These are phyloP conservation scores for Gonium pectorale DNA, from an alignment of 139 green algal genomes.

Conservation along the genomic window DNA sequence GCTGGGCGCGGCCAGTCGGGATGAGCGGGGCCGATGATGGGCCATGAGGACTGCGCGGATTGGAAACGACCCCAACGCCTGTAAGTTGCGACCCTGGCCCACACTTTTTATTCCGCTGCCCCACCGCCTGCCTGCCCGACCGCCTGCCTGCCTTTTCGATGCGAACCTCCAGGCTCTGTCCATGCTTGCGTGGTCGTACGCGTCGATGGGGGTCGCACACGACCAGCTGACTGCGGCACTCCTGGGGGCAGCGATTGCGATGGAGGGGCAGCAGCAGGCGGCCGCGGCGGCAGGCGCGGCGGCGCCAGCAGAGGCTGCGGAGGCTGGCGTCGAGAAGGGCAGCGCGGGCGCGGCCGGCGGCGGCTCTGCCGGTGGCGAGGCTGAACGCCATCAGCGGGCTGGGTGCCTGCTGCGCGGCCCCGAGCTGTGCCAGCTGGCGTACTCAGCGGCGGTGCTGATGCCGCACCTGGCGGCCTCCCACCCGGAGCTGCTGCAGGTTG, in stretches of 20 bases:
- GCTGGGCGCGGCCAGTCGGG: no score
- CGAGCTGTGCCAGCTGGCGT: conserved; percentile 14
- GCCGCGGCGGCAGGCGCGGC: not conserved
- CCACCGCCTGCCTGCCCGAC: no score
- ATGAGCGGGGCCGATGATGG: no score
- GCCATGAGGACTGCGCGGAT: no score
- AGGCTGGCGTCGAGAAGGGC: no score
- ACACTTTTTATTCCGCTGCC: no score
- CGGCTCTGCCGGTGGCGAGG: no score
- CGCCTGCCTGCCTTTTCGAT: not conserved
- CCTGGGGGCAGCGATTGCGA: not conserved
- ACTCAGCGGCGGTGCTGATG: not conserved
- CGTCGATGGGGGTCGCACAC: not conserved
- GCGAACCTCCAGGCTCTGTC: not conserved
- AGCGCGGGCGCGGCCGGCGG: no score
- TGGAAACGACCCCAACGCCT: no score
- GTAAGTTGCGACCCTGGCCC: no score
- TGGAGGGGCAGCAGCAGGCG: not conserved
- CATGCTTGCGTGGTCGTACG: conserved; percentile 21
- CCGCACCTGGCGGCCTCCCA: not conserved
- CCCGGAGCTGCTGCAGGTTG: conserved; percentile 13
- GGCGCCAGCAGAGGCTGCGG: no score
- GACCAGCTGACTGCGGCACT: not conserved
- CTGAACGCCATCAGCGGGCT: not conserved
- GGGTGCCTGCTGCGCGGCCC: not conserved